These are phyloP conservation scores for Beauveria caledonica DNA, from an alignment of 2,329 filamentous ascomycete genomes.

Conservation along the genomic window DNA sequence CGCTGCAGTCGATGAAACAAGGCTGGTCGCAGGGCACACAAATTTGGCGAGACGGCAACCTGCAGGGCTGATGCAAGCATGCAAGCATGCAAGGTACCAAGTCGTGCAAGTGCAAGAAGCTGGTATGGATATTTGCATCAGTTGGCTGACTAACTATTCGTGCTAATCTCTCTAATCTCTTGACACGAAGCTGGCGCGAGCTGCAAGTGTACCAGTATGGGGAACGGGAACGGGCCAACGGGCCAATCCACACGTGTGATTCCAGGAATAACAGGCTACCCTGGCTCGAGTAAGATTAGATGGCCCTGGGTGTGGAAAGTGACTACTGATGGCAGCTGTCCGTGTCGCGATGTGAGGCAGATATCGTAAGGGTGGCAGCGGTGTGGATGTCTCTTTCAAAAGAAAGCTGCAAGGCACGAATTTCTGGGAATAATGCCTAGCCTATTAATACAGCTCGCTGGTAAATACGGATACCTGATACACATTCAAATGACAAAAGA, in stretches of 20 bases:
- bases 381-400: neutral
- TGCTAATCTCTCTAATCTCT: too few relatives aligned
- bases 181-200: neutral
- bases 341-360: neutral
- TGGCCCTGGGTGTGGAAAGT: neutral
- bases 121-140: too few relatives aligned
- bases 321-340: neutral
- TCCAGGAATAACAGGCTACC: neutral
- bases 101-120: too few relatives aligned
- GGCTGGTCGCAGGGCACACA: too few relatives aligned
- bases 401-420: neutral
- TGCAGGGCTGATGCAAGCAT: too few relatives aligned
- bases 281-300: constrained; percentile 8
- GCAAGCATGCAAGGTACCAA: too few relatives aligned
- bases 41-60: too few relatives aligned
- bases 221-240: neutral
- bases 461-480: neutral
- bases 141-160: too few relatives aligned
- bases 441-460: too few relatives aligned
- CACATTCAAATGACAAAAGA: neutral
- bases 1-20: too few relatives aligned
- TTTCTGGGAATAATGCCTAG: too few relatives aligned
- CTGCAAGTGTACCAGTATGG: neutral
- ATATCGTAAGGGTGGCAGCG: too few relatives aligned
- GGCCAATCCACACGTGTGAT: constrained; percentile 1